phyloP scores from a whole-genome alignment of 164 flowering plant genomes.

The Vitis amurensis region DNA sequence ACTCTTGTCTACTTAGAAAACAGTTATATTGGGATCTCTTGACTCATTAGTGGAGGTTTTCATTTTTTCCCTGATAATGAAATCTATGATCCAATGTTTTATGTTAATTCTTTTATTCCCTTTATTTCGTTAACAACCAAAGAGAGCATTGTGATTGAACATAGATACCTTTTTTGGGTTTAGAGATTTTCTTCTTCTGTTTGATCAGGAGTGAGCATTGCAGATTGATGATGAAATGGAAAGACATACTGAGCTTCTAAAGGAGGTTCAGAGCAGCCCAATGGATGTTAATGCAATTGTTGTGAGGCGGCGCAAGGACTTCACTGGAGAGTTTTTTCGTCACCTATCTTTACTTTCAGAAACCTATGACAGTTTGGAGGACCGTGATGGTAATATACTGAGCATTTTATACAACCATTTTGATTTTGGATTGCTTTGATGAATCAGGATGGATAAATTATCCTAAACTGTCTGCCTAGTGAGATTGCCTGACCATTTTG shows the following conservation, averaged over 20 bases:
- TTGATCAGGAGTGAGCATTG: constrained; percentile 38
- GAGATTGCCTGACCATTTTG: too few relatives aligned
- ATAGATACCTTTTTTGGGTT: constrained; percentile 8
- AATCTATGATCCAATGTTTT: background rate
- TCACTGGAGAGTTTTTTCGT: constrained; percentile 80
- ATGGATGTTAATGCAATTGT: constrained; percentile 75
- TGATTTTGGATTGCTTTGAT: background rate
- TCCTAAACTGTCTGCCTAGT: too few relatives aligned
- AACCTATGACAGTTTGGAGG: constrained; percentile 71
- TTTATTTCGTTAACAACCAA: background rate
- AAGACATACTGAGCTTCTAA: constrained; percentile 66
- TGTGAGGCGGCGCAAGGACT: constrained; percentile 70
- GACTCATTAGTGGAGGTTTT: background rate
- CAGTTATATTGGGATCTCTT: too few relatives aligned
- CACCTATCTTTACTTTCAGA: constrained; percentile 71
- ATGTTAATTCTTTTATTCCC: background rate
- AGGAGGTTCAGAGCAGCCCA: constrained; percentile 75
- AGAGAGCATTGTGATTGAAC: background rate
- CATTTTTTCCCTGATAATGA: background rate
- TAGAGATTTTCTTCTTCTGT: constrained; percentile 10
- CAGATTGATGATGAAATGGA: constrained; percentile 96
- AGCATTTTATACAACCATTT: constrained; percentile 5
- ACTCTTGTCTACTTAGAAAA: too few relatives aligned
- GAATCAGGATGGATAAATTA: background rate
- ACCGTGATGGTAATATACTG: constrained; percentile 75